Percentiles rank a stretch among this genome's conserved stretches.
Conservation (phyloP, 148 eudicot species). For the Silene latifolia region DNA sequence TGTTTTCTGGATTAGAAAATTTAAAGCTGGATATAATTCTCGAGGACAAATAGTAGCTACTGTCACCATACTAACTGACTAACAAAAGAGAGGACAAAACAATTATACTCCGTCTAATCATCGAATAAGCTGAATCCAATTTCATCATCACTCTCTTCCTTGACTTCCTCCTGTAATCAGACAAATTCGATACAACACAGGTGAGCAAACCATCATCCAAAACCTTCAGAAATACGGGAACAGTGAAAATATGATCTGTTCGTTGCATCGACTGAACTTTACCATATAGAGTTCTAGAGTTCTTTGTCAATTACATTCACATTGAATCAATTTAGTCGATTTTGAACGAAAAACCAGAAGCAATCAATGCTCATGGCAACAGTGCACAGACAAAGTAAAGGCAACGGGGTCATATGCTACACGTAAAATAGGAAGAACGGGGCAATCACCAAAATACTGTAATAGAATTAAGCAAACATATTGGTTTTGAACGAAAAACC, state of each 20-base stretch:
- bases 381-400: too few species aligned
- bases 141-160: constrained; percentile 44
- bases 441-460: too few species aligned
- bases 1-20: constrained; percentile 1
- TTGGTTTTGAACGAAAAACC: too few species aligned
- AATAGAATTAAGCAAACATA: too few species aligned
- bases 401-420: too few species aligned
- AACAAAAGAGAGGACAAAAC: not conserved
- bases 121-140: constrained; percentile 50
- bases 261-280: too few species aligned
- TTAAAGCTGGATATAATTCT: constrained; percentile 5
- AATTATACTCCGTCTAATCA: constrained; percentile 23
- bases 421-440: too few species aligned
- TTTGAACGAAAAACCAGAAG: too few species aligned
- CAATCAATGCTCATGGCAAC: too few species aligned
- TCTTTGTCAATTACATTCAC: too few species aligned
- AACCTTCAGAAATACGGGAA: not conserved
- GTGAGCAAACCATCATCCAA: not conserved
- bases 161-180: constrained; percentile 27
- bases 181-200: not conserved
- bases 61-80: constrained; percentile 17
- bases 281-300: too few species aligned
- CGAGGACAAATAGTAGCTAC: constrained; percentile 1
- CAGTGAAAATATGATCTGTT: not conserved
- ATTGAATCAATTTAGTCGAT: too few species aligned